A percentile compares a stretch with the other conserved stretches of the same genome.
phyloP scores from a whole-genome alignment of 2,329 filamentous ascomycete genomes.

The Thyridium curvatum region DNA sequence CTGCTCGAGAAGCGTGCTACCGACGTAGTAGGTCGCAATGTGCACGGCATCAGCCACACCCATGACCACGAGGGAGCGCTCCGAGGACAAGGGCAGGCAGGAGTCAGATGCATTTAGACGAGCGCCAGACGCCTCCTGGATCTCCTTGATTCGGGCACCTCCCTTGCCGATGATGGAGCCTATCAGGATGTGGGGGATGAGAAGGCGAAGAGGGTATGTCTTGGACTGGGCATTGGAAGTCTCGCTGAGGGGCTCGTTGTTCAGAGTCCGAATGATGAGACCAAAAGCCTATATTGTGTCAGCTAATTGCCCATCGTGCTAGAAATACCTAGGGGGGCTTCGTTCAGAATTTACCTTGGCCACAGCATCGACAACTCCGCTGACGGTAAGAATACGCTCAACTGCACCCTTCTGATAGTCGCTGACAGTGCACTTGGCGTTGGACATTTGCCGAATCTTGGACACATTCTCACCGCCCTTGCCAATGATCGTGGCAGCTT shows the following conservation, averaged over 20 bases:
- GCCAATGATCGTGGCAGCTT: slow-evolving; percentile 95
- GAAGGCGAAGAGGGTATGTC: slow-evolving; percentile 90
- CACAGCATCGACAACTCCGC: slow-evolving; percentile 90
- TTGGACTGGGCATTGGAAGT: slow-evolving; percentile 91
- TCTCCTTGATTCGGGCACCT: slow-evolving; percentile 92
- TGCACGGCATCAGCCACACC: slow-evolving; percentile 97
- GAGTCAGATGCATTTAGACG: slow-evolving; percentile 94
- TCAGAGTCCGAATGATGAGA: slow-evolving; percentile 94
- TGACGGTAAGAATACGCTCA: slow-evolving; percentile 95
- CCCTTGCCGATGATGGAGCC: slow-evolving; percentile 98
- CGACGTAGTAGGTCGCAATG: slow-evolving; percentile 98
- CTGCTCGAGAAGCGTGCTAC: slow-evolving; percentile 95
- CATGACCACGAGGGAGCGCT: slow-evolving; percentile 95
- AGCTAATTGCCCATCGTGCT: slow-evolving; percentile 16
- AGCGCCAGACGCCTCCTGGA: slow-evolving; percentile 94
- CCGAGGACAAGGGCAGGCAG: slow-evolving; percentile 87
- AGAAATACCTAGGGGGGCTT: slow-evolving; percentile 1
- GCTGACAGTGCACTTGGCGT: slow-evolving; percentile 97
- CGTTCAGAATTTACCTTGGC: slow-evolving; percentile 65
- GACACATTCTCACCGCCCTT: slow-evolving; percentile 99
- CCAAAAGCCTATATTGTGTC: slow-evolving; percentile 70
- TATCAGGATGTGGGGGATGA: slow-evolving; percentile 95
- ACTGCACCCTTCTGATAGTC: slow-evolving; percentile 97
- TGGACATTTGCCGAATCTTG: slow-evolving; percentile 89
- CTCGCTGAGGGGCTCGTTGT: slow-evolving; percentile 87